Evolutionary conservation across 768 basidiomycete species (phyloP).

Genomic region (Rhizopogon rudus): DNA sequence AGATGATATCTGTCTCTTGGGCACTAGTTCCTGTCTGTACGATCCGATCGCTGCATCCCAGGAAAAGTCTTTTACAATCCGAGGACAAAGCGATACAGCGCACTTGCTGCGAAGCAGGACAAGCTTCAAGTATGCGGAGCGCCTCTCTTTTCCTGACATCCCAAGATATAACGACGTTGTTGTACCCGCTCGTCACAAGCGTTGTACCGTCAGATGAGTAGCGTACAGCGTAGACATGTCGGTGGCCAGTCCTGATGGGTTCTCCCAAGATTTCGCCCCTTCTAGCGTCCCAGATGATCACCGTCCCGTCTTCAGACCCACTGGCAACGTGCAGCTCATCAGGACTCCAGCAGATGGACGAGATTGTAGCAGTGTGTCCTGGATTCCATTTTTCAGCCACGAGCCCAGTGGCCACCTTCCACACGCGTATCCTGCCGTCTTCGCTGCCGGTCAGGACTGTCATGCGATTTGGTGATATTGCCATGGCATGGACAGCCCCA

Average conservation of each 20-base stretch:
- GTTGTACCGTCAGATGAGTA: neutral
- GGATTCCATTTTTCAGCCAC: neutral
- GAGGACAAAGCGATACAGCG: neutral
- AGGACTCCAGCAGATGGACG: neutral
- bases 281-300: neutral
- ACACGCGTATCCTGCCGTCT: neutral
- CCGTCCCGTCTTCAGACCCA: neutral
- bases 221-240: neutral
- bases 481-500: neutral
- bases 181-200: neutral
- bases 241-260: neutral
- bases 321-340: neutral
- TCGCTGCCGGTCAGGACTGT: neutral
- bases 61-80: neutral
- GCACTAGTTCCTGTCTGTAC: neutral
- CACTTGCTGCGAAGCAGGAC: neutral
- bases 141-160: neutral
- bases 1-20: neutral
- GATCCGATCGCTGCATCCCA: neutral
- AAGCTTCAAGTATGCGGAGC: neutral
- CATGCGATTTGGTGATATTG: neutral
- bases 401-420: neutral
- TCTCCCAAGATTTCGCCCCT: neutral
- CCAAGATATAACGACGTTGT: neutral
- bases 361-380: neutral